These are phyloP conservation scores for Vitis cinerea DNA, from an alignment of 164 flowering plant species.

Conservation along the genomic window DNA sequence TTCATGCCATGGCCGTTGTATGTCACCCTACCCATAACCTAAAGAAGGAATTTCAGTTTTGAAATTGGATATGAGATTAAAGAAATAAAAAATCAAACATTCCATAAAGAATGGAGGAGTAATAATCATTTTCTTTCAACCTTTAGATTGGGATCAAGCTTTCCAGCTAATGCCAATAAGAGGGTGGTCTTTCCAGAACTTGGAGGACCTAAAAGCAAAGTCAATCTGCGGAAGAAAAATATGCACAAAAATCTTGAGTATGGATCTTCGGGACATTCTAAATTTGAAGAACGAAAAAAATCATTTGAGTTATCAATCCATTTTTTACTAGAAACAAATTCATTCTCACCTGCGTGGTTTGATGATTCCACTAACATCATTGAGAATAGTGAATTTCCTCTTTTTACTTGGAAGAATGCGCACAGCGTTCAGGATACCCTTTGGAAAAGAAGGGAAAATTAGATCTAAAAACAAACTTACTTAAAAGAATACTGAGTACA, in stretches of 20 bases:
- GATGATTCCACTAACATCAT: conserved; percentile 66
- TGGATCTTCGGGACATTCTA: too few relatives aligned
- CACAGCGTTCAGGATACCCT: conserved; percentile 43
- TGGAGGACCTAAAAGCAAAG: conserved; percentile 50
- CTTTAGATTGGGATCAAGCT: conserved; percentile 42
- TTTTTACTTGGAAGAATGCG: conserved; percentile 46
- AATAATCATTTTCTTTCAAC: conserved; percentile 16
- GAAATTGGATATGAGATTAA: neutral
- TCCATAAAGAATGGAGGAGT: neutral
- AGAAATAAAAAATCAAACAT: neutral
- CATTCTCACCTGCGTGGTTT: conserved; percentile 58
- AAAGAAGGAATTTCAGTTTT: neutral
- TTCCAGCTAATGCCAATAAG: conserved; percentile 45
- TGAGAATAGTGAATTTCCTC: conserved; percentile 48
- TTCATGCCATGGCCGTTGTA: conserved; percentile 59
- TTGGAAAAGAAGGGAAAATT: neutral
- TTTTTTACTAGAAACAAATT: too few relatives aligned
- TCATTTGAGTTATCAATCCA: too few relatives aligned
- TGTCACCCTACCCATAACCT: conserved; percentile 50
- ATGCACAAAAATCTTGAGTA: too few relatives aligned
- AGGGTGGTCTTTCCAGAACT: conserved; percentile 50
- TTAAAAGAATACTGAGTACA: too few relatives aligned
- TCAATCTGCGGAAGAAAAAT: conserved; percentile 21
- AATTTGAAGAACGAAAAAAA: too few relatives aligned
- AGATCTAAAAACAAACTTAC: neutral